Percentiles rank a stretch among this genome's conserved stretches.
Evolutionary conservation across 768 basidiomycete species (phyloP).

Genomic region (Lactarius sp.): DNA sequence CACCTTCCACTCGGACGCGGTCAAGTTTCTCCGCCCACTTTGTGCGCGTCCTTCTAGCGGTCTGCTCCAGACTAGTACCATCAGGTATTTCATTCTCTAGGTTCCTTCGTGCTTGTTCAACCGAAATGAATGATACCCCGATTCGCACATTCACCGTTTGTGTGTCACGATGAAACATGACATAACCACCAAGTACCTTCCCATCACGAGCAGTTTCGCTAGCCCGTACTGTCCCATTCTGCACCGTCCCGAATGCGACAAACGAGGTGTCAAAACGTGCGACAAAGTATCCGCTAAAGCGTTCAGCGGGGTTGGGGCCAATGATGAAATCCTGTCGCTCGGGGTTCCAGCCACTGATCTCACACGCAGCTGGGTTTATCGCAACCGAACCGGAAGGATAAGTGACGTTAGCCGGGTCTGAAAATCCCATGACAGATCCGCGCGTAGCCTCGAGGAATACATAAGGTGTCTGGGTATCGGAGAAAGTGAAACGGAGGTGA

Average conservation of each 20-base stretch:
- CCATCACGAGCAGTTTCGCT: slow-evolving; percentile 29
- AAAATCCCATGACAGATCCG: slow-evolving; percentile 52
- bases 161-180: slow-evolving; percentile 36
- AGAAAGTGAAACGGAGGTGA: slow-evolving; percentile 67
- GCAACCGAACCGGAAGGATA: slow-evolving; percentile 50
- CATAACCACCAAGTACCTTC: slow-evolving; percentile 49
- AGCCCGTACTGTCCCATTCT: not conserved
- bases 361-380: slow-evolving; percentile 39
- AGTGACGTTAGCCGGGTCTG: slow-evolving; percentile 43
- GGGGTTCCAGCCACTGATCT: slow-evolving; percentile 59
- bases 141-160: slow-evolving; percentile 49
- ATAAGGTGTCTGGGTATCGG: slow-evolving; percentile 43
- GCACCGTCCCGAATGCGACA: slow-evolving; percentile 34
- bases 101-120: slow-evolving; percentile 37
- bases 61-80: slow-evolving; percentile 37
- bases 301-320: slow-evolving; percentile 41
- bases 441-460: slow-evolving; percentile 65
- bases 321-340: slow-evolving; percentile 73
- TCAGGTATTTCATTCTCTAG: slow-evolving; percentile 39
- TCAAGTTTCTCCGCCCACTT: slow-evolving; percentile 42
- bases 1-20: slow-evolving; percentile 27
- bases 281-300: slow-evolving; percentile 47
- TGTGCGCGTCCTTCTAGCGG: slow-evolving; percentile 33
- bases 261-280: slow-evolving; percentile 51
- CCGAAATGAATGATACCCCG: slow-evolving; percentile 45